Conservation (phyloP, 2,329 filamentous ascomycete species). For the Aspergillus pseudotamarii region DNA sequence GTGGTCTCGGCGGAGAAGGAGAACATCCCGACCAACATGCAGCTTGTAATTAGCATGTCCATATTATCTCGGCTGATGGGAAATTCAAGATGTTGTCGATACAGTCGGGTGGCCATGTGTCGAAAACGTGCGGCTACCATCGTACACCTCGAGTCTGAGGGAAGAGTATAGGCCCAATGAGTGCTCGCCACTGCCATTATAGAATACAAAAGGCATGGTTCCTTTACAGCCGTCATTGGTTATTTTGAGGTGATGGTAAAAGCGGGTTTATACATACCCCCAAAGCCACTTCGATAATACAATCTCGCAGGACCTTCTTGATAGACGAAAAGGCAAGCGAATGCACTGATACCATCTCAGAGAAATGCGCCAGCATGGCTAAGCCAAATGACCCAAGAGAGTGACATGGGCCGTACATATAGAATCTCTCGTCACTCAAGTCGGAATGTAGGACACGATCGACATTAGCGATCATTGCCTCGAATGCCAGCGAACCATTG, state of each 20-base stretch:
- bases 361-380: not conserved
- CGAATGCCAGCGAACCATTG: not conserved
- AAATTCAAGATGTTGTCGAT: not conserved
- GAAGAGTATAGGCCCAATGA: not conserved
- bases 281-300: not conserved
- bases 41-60: constrained; percentile 2
- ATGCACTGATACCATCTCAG: not conserved
- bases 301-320: not conserved
- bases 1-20: not conserved
- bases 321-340: not conserved
- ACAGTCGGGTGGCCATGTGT: not conserved
- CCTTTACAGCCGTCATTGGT: not conserved
- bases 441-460: not conserved
- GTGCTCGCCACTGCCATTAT: constrained; percentile 7
- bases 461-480: not conserved
- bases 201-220: not conserved
- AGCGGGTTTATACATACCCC: not conserved
- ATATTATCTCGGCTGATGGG: not conserved
- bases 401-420: too few relatives aligned
- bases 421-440: too few relatives aligned
- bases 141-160: not conserved
- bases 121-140: not conserved
- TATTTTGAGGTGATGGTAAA: too few relatives aligned
- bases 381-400: not conserved
- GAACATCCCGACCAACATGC: constrained; percentile 1